Evolutionary conservation across 805 yeast genomes (phyloP).

Genomic region (Metschnikowia reukaufii): DNA sequence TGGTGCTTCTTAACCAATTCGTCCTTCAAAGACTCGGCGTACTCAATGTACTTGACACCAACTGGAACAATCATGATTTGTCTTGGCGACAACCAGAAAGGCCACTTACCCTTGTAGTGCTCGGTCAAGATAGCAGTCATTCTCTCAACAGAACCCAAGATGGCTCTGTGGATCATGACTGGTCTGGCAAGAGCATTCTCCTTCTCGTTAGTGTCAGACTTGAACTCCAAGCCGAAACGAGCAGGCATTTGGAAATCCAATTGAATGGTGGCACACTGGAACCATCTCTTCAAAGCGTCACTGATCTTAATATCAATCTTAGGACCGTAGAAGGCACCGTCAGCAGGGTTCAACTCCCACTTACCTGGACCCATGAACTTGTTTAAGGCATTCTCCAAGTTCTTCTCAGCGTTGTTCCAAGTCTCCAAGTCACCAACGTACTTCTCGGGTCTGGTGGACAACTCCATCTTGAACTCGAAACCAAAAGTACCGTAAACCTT

Average conservation of each 20-base stretch:
- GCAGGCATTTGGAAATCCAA: conserved; percentile 97
- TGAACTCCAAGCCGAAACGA: conserved; percentile 88
- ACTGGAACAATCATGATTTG: conserved; percentile 96
- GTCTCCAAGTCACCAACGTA: conserved; percentile 91
- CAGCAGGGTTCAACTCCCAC: conserved; percentile 96
- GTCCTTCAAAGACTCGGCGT: conserved; percentile 80
- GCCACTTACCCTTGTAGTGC: conserved; percentile 99
- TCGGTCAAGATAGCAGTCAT: conserved; percentile 98
- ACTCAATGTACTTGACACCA: conserved; percentile 88
- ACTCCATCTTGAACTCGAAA: conserved; percentile 93
- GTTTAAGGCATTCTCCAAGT: conserved; percentile 78
- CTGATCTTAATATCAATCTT: conserved; percentile 95
- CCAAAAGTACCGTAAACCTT: conserved; percentile 89
- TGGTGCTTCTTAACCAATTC: conserved; percentile 63
- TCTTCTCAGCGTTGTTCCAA: conserved; percentile 89
- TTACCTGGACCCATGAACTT: conserved; percentile 72
- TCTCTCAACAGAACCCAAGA: conserved; percentile 97
- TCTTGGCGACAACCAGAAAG: conserved; percentile 99
- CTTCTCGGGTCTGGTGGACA: conserved; percentile 96
- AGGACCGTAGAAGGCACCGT: conserved; percentile 95
- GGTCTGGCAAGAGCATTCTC: conserved; percentile 73
- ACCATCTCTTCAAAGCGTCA: conserved; percentile 95
- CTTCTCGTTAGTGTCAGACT: conserved; percentile 58
- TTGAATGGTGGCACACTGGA: conserved; percentile 98
- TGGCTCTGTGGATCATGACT: conserved; percentile 99